Conservation (phyloP, 2,329 filamentous ascomycete species). For the Calonectria pauciramosa region DNA sequence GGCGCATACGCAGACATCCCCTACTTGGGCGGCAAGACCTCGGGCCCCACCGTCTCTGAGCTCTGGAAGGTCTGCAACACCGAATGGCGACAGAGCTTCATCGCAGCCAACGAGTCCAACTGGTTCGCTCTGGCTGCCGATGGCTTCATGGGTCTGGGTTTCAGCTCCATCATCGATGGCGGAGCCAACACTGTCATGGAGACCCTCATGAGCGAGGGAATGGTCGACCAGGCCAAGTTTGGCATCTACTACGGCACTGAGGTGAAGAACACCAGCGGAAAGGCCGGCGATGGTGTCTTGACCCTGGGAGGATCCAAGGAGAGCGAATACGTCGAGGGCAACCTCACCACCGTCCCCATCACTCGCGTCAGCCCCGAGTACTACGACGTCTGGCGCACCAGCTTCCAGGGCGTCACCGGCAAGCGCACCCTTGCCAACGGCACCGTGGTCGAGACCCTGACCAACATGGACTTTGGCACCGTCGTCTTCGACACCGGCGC, state of each 20-base stretch:
- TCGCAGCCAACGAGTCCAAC: slow-evolving; percentile 47
- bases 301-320: slow-evolving; percentile 51
- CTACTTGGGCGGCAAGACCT: slow-evolving; percentile 49
- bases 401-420: slow-evolving; percentile 17
- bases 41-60: slow-evolving; percentile 46
- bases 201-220: slow-evolving; percentile 45
- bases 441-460: slow-evolving; percentile 21
- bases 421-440: slow-evolving; percentile 35
- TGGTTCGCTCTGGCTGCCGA: slow-evolving; percentile 49
- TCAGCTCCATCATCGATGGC: slow-evolving; percentile 49
- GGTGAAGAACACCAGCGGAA: slow-evolving; percentile 22
- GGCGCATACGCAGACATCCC: slow-evolving; percentile 42
- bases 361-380: slow-evolving; percentile 22
- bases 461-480: slow-evolving; percentile 27
- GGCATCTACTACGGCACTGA: slow-evolving; percentile 48
- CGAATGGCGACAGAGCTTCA: slow-evolving; percentile 49
- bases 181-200: slow-evolving; percentile 50
- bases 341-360: slow-evolving; percentile 39
- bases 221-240: slow-evolving; percentile 49
- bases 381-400: slow-evolving; percentile 52
- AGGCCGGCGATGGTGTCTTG: slow-evolving; percentile 43
- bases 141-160: slow-evolving; percentile 54
- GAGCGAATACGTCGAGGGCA: slow-evolving; percentile 46
- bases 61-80: slow-evolving; percentile 37
- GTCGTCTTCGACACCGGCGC: slow-evolving; percentile 54